Conservation (phyloP, 2,329 filamentous ascomycete genomes). For the Claviceps sp. region DNA sequence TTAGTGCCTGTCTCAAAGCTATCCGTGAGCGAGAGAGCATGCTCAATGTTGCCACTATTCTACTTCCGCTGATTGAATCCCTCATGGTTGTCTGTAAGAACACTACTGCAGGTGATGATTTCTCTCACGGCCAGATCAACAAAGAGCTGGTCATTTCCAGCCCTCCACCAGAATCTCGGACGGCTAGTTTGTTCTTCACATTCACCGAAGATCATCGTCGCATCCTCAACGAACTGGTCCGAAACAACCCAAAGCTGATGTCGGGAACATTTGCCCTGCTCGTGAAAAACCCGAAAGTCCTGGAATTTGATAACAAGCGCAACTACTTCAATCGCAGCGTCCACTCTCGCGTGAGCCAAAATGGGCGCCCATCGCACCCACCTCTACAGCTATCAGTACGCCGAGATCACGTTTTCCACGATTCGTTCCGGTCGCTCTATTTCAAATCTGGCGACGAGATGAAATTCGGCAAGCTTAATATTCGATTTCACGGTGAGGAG, state of each 20-base stretch:
- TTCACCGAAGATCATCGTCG: slow-evolving; percentile 97
- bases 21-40: slow-evolving; percentile 90
- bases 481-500: slow-evolving; percentile 93
- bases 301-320: slow-evolving; percentile 98
- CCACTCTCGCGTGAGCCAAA: slow-evolving; percentile 53
- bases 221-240: slow-evolving; percentile 93
- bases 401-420: slow-evolving; percentile 90
- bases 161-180: slow-evolving; percentile 61
- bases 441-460: slow-evolving; percentile 95
- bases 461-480: slow-evolving; percentile 97
- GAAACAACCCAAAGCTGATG: slow-evolving; percentile 96
- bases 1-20: slow-evolving; percentile 75
- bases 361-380: slow-evolving; percentile 57
- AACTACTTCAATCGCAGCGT: slow-evolving; percentile 96
- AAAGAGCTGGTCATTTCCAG: slow-evolving; percentile 65
- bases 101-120: slow-evolving; percentile 65
- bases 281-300: slow-evolving; percentile 95
- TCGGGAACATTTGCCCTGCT: slow-evolving; percentile 91
- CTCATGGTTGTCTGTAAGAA: slow-evolving; percentile 99
- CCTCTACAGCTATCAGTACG: slow-evolving; percentile 76
- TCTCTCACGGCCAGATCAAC: slow-evolving; percentile 28
- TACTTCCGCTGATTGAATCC: slow-evolving; percentile 86
- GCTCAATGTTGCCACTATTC: slow-evolving; percentile 91
- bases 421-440: slow-evolving; percentile 96
- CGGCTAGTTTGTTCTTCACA: slow-evolving; percentile 86